Base-by-base conservation (phyloP, 345 rosid species). In the Streptanthus diversifolius region DNA sequence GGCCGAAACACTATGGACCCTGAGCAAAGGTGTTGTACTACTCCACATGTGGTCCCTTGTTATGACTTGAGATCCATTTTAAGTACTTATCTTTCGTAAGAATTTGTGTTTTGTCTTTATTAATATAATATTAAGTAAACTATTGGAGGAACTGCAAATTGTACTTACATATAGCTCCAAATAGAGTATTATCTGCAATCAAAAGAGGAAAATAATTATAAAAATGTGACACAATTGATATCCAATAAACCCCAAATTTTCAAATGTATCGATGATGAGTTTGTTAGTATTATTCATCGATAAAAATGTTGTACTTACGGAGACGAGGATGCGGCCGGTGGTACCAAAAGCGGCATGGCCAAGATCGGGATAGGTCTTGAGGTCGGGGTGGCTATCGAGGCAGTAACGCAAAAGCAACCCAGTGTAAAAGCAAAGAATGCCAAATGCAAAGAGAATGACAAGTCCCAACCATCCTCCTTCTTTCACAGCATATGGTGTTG, bases 401-500 rank as follows among this genome's bases (percentile, higher is more conserved):
- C 97, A 93, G 66, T 77, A 33, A n/a, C 97, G 92, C 79, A 93
- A 37, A 8, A 93, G 96, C 70, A 86, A 52, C 15, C 98, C 98
- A 15, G 98, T 93, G 84, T 93, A 93, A 37, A 80, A 93, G 37
- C 97, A 93, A 66, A 93, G 83, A 29, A 88, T 62, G 2, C 88
- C 96, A 78, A 82, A 93, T 63, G 77, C 70, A 5, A 93, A 21
- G 53, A 91, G 74, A 65, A 93, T 83, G 18, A 81, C 8, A 8
- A 93, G 86, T 5, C 97, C 91, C 1, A 79, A 21, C 98, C 98
- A 93, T 78, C 97, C 98, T 71, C 95, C 98, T 86, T 91, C 89
- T 73, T 84, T 89, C 22, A 88, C 90, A 45, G 98, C 98, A 80
- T 79, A 93, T 15, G 97, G 86, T 22, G 98, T 93, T 1, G 98